Conservation (phyloP, 1,284 basidiomycete species). For the Pholiota adiposa region DNA sequence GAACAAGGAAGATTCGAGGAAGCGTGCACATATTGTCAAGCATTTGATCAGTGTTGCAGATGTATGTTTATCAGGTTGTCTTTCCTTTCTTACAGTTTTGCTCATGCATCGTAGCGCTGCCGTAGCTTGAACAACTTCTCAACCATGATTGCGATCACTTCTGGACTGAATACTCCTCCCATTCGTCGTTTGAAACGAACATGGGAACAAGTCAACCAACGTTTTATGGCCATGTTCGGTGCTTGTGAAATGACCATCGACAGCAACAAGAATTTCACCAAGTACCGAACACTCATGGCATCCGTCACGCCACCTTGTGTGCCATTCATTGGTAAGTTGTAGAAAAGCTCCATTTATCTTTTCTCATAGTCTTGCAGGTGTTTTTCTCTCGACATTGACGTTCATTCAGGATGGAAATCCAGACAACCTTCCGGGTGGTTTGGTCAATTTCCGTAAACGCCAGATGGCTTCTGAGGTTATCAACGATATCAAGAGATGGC, state of each 20-base stretch:
- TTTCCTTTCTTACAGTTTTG: slow-evolving; percentile 13
- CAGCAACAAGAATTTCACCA: slow-evolving; percentile 91
- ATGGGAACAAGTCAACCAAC: slow-evolving; percentile 88
- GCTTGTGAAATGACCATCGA: slow-evolving; percentile 85
- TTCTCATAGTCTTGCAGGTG: slow-evolving; percentile 56
- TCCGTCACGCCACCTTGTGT: slow-evolving; percentile 93
- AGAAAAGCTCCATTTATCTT: background rate
- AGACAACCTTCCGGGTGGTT: slow-evolving; percentile 77
- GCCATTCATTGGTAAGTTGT: slow-evolving; percentile 86
- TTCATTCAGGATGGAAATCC: slow-evolving; percentile 99
- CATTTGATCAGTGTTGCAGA: slow-evolving; percentile 95
- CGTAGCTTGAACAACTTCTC: slow-evolving; percentile 93
- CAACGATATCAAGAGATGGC: slow-evolving; percentile 95
- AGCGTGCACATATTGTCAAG: slow-evolving; percentile 83
- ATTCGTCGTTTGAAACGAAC: slow-evolving; percentile 93
- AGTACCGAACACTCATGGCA: slow-evolving; percentile 87
- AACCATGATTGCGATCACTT: slow-evolving; percentile 94
- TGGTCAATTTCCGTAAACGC: slow-evolving; percentile 97
- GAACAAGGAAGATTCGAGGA: slow-evolving; percentile 84
- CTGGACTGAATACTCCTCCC: slow-evolving; percentile 93
- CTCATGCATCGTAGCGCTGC: slow-evolving; percentile 68
- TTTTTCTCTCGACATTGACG: slow-evolving; percentile 93
- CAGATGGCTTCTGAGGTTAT: slow-evolving; percentile 95
- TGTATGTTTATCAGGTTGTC: slow-evolving; percentile 54
- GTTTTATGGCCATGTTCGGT: slow-evolving; percentile 69